Base-by-base conservation (phyloP, 768 basidiomycete genomes). In the Podaxis sp. region DNA sequence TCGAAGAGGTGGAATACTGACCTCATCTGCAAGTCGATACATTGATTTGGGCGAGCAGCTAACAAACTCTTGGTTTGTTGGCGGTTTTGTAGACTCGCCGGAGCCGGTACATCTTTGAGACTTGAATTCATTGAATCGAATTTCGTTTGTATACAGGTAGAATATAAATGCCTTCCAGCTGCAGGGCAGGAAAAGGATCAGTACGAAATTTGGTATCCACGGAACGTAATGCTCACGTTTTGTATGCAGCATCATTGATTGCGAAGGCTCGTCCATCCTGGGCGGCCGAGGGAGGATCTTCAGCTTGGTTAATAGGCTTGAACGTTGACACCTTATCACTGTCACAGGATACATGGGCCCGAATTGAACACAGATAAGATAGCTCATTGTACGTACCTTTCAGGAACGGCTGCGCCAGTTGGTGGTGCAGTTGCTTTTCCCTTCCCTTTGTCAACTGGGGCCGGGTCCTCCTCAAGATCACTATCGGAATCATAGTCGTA, bases 31-130 rank as follows among this genome's bases (percentile, higher is more conserved):
- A 7, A 76, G 67, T 53, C 75, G 73, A 68, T 76, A 77, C 76
- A 77, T 77, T 6, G 75, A 76, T 67, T 77, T 76, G 51, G 76
- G 75, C 12, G 75, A 77, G 26, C 75, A 76, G 20, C 46, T 20
- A 37, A 20, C 33, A 36, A 55, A 4, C 6, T 40, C 36, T 10
- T 46, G 24, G 46, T 36, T 30, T 11, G 33, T 22, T 3, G 33
- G 11, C 2, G 28, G 28, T 28, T 28, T 6, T 6, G 28, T 28
- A 28, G 7, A 28, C 28, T 38, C 24, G 48, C 1, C 11, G 26
- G 49, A 15, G 13, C 8, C 38, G 11, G 49, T 5, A 46, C 5
- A 13, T 6, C 13, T 22, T 26, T 30, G 58, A 22, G 64, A 62
- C 41, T 49, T 52, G 10, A 65, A 37, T 3, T 55, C 41, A 46